These are phyloP conservation scores for Neurospora crassa DNA, from an alignment of 2,329 filamentous ascomycete genomes.

Conservation along the genomic window DNA sequence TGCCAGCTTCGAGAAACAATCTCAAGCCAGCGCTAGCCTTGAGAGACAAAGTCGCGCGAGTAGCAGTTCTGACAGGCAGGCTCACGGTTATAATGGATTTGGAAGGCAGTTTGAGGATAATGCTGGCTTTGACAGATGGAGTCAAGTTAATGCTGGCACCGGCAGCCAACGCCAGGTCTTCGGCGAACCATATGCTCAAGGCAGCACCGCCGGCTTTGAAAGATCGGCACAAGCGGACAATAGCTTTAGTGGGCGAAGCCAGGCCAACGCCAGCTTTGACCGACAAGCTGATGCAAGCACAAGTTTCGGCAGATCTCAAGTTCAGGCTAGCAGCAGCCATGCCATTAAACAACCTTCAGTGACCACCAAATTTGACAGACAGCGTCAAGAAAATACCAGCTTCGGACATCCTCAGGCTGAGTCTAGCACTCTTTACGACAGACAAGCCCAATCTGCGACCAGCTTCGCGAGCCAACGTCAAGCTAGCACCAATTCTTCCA, in stretches of 20 bases:
- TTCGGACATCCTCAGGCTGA: not conserved
- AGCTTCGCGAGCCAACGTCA: not conserved
- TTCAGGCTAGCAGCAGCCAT: not conserved
- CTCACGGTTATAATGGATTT: not conserved
- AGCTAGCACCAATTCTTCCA: not conserved
- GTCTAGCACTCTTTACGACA: not conserved
- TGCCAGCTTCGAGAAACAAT: not conserved
- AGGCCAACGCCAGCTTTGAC: not conserved
- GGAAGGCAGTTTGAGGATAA: not conserved
- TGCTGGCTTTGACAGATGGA: not conserved
- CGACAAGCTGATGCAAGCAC: not conserved
- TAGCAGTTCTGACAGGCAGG: not conserved
- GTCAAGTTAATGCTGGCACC: not conserved
- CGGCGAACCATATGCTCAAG: not conserved
- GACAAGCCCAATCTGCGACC: not conserved
- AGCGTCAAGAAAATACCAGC: not conserved
- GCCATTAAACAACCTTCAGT: not conserved
- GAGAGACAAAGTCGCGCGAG: not conserved
- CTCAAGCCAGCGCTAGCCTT: not conserved
- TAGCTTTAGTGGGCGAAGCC: not conserved
- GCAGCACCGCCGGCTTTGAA: not conserved
- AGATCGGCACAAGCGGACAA: not conserved
- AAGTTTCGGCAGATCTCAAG: not conserved
- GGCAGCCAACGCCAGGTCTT: not conserved
- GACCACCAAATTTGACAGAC: not conserved